These are phyloP conservation scores for Pseudonitzschia multiseries DNA, from an alignment of 108 stramenopile genomes.

Conservation along the genomic window DNA sequence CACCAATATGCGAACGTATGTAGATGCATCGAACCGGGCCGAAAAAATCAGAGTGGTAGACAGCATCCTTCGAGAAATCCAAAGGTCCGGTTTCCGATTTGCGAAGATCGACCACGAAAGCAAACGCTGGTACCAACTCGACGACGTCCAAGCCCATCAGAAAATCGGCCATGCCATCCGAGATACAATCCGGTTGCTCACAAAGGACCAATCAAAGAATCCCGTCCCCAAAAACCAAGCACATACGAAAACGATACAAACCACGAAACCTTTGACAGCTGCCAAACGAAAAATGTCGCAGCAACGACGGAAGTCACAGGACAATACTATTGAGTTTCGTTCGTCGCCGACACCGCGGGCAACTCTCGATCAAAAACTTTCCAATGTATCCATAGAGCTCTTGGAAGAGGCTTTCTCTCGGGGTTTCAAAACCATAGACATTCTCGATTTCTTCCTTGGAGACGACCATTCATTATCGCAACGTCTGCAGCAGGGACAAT, in stretches of 20 bases:
- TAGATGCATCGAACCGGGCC: not conserved
- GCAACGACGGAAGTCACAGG: no score
- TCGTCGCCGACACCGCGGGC: no score
- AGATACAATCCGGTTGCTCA: slow-evolving; percentile 11
- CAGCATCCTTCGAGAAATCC: slow-evolving; percentile 17
- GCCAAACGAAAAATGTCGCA: not conserved
- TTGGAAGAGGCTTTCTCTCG: not conserved
- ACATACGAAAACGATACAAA: not conserved
- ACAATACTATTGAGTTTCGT: no score
- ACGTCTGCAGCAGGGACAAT: no score
- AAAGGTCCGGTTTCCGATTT: slow-evolving; percentile 9
- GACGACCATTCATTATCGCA: no score
- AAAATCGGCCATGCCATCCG: slow-evolving; percentile 36
- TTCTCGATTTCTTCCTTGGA: no score
- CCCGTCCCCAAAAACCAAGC: not conserved
- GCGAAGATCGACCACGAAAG: slow-evolving; percentile 11
- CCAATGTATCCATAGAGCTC: not conserved
- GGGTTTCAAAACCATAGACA: no score
- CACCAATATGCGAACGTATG: slow-evolving; percentile 11
- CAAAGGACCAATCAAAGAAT: not conserved
- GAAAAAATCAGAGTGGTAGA: slow-evolving; percentile 20
- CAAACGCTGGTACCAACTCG: slow-evolving; percentile 25
- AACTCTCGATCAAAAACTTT: no score
- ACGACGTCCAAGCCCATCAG: slow-evolving; percentile 18
- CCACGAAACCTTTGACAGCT: not conserved